Evolutionary conservation across 2,329 filamentous ascomycete genomes (phyloP), one percentile per base, ranked within the genome.

Genomic region (Chrysoporthe deuterocubensis): DNA sequence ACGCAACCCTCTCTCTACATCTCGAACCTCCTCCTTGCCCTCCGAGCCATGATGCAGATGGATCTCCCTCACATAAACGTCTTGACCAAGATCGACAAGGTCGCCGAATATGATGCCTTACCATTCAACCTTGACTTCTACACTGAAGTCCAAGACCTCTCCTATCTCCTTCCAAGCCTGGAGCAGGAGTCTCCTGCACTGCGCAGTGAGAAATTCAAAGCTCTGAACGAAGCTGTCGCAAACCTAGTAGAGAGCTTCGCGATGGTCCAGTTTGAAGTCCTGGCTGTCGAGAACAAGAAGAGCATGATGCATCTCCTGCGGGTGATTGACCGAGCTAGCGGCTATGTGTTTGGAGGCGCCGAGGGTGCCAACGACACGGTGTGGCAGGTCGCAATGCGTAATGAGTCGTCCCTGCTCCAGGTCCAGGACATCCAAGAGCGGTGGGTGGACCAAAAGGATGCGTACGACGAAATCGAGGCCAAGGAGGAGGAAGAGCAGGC

Each of bases 51-150:
- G 95, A 89, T 99, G 64, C 96, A 98, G 81, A 95, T 99, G 87
- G 96, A 98, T 76, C 91, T 98, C 70, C 94, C 96, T 0, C 93
- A 97, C 76, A 85, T 99, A 72, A 99, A 99, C 76, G 92, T 99
- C 70, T 87, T 99, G 37, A 97, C 94, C 67, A 99, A 99, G 81
- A 97, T 99, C 80, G 96, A 99, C 80, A 97, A 97, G 76, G 85
- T 99, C 65, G 84, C 90, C 46, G 89, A 91, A 64, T 97, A 97
- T 76, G 90, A 93, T 59, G 88, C 92, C 37, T 84, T 99, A 0
- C 93, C 94, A 0, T 97, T 99, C 83, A 97, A 97, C 74, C 89
- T 99, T 69, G 94, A 97, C 72, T 99, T 91, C 79, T 99, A 98
- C 78, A 98, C 96, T 70, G 95, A 99, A 78, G 95, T 98, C 8